phyloP scores from a whole-genome alignment of 2,329 filamentous ascomycete species.

The Neodidymelliopsis sp. region DNA sequence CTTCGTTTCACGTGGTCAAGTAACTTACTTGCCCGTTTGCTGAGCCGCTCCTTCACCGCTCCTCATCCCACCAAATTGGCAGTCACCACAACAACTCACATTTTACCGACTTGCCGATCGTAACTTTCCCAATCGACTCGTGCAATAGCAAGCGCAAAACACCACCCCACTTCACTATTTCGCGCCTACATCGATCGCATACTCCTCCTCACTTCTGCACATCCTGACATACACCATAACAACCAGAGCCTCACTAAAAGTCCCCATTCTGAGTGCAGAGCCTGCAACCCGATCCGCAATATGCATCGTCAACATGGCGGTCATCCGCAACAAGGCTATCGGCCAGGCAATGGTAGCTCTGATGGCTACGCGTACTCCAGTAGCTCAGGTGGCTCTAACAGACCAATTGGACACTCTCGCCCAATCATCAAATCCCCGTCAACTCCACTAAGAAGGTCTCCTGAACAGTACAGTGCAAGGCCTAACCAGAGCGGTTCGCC shows the following conservation, averaged over 20 bases:
- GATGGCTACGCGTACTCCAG: constrained; percentile 19
- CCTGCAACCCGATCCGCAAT: not conserved
- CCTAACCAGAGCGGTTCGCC: not conserved
- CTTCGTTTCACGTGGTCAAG: no score
- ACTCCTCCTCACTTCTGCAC: no score
- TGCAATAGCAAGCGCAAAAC: constrained; percentile 5
- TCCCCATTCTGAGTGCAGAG: not conserved
- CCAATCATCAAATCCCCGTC: constrained; percentile 8
- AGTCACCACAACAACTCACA: constrained; percentile 8
- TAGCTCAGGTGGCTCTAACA: constrained; percentile 26
- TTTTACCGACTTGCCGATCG: no score
- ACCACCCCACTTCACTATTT: no score
- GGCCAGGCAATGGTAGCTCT: constrained; percentile 16
- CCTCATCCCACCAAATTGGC: constrained; percentile 10
- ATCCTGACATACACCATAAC: not conserved
- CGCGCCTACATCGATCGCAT: no score
- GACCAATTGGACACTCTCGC: constrained; percentile 1
- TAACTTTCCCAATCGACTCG: not conserved
- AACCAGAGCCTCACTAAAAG: no score
- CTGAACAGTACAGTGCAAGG: constrained; percentile 1
- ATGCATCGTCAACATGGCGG: constrained; percentile 18
- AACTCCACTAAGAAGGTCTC: not conserved
- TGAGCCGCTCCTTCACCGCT: constrained; percentile 13
- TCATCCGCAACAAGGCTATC: constrained; percentile 13
- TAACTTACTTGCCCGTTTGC: constrained; percentile 2